Evolutionary conservation across 2,329 filamentous ascomycete genomes (phyloP).

Genomic region (Fusarium proliferatum): DNA sequence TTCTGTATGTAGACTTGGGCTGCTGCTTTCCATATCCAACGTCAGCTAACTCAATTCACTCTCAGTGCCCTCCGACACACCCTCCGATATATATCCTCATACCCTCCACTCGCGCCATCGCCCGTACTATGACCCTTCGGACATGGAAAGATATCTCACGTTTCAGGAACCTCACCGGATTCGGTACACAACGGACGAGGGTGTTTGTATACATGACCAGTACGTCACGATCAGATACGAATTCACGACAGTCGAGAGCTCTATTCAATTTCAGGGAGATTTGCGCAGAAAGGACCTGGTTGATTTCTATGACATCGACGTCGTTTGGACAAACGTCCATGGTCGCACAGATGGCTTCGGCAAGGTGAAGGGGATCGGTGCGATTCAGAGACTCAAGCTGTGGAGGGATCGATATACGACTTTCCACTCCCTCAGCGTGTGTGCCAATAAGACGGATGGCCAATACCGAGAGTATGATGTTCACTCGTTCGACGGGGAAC

Average conservation of each 20-base stretch:
- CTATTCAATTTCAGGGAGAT: conserved; percentile 62
- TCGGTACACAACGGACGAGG: conserved; percentile 60
- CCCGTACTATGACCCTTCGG: conserved; percentile 60
- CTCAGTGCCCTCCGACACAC: conserved; percentile 58
- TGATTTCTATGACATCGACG: conserved; percentile 64
- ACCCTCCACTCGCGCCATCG: conserved; percentile 63
- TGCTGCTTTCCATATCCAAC: not conserved
- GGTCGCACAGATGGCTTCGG: conserved; percentile 62
- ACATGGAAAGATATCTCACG: conserved; percentile 61
- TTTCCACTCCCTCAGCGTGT: conserved; percentile 60
- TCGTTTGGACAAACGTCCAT: conserved; percentile 63
- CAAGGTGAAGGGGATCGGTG: conserved; percentile 61
- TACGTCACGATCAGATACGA: conserved; percentile 62
- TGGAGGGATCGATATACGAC: conserved; percentile 62
- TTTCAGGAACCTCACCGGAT: conserved; percentile 62
- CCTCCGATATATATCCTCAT: conserved; percentile 59
- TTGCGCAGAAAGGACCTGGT: conserved; percentile 60
- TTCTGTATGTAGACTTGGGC: conserved; percentile 53
- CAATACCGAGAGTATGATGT: conserved; percentile 62
- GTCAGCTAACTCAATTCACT: conserved; percentile 12
- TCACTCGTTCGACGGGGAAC: conserved; percentile 59
- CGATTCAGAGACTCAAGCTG: conserved; percentile 64
- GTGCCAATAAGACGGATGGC: conserved; percentile 59
- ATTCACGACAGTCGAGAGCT: conserved; percentile 61
- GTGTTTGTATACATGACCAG: conserved; percentile 60